Base-by-base conservation (phyloP, 805 yeast genomes). In the Wickerhamiella qilinensis region DNA sequence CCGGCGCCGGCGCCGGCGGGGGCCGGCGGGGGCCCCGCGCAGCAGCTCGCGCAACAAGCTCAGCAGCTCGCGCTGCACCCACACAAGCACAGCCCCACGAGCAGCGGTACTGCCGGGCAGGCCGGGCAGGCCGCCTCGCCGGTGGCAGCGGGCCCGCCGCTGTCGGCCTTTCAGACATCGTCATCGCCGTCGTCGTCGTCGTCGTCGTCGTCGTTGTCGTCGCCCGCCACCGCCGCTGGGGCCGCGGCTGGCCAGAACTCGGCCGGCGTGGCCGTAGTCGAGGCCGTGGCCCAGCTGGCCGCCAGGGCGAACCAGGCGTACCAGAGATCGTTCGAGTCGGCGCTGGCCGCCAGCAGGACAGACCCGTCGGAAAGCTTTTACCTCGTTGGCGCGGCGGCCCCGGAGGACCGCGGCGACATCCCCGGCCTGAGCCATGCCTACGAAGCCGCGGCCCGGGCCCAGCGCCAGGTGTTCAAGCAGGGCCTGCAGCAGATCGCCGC, bases 331-430 rank as follows among this genome's bases (percentile, higher is more conserved):
- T 43, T 43, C 29, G 51, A 46, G 33, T 44, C 43, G 30, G 31
- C 39, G 3, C 45, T 19, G 33, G 43, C 16, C 30, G 38, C 38
- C 16, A 27, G 31, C 25, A 28, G 38, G 20, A 20, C 30, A 16
- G 47, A 38, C 3, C 51, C 52, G 2, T 37, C 48, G 4, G 59
- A 55, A 19, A 46, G 56, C 39, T 56, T 55, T 36, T 59, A 54
- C 29, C 56, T 63, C 24, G 62, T 65, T 4, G 50, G 53, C 1
- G 30, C 58, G 5, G 42, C 52, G 18, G 43, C 61, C 12, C 40
- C 49, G 3, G 45, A 47, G 6, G 56, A 60, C 36, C 54, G 59
- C 17, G 50, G 53, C 28, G 63, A 61, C 34, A 43, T 62, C 25
- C 43, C 44, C 19, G 43, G 43, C 14, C 43, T 43, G 33, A 36